Conservation (phyloP, 1,284 basidiomycete species). For the Ceratobasidium sp. region DNA sequence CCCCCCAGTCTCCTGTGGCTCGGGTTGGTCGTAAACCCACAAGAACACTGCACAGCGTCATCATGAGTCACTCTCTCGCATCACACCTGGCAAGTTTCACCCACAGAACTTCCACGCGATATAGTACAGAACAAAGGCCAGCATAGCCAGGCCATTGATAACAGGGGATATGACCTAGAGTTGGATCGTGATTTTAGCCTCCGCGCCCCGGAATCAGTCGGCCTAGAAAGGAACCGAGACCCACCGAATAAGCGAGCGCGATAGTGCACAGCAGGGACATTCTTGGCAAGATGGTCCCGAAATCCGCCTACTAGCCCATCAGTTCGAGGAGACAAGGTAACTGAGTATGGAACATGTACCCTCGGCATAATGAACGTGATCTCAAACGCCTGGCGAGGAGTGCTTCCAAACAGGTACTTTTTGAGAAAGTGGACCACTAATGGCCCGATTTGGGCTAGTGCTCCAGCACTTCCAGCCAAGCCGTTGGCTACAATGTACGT, state of each 20-base stretch:
- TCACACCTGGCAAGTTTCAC: background rate
- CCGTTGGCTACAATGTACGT: constrained; percentile 71
- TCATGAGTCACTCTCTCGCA: background rate
- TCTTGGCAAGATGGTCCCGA: constrained; percentile 45
- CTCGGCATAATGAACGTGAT: constrained; percentile 47
- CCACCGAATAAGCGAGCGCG: constrained; percentile 46
- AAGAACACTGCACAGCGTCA: constrained; percentile 41
- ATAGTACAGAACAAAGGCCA: constrained; percentile 45
- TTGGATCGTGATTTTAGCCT: background rate
- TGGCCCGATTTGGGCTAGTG: constrained; percentile 82
- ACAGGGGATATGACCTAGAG: constrained; percentile 45
- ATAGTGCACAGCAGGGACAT: constrained; percentile 47
- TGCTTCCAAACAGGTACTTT: constrained; percentile 84
- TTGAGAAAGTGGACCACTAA: constrained; percentile 88
- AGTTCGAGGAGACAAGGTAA: background rate
- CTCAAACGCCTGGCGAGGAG: constrained; percentile 68
- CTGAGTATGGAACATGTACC: constrained; percentile 2
- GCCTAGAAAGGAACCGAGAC: background rate
- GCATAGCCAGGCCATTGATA: constrained; percentile 46
- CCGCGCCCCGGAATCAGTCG: background rate
- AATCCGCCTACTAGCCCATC: constrained; percentile 40
- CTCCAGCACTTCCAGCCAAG: constrained; percentile 76
- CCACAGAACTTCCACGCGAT: constrained; percentile 35
- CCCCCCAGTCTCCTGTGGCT: constrained; percentile 45
- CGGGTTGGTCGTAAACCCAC: constrained; percentile 48